phyloP scores from a whole-genome alignment of 129 eudicot genomes.

The Artemisia tridentata region DNA sequence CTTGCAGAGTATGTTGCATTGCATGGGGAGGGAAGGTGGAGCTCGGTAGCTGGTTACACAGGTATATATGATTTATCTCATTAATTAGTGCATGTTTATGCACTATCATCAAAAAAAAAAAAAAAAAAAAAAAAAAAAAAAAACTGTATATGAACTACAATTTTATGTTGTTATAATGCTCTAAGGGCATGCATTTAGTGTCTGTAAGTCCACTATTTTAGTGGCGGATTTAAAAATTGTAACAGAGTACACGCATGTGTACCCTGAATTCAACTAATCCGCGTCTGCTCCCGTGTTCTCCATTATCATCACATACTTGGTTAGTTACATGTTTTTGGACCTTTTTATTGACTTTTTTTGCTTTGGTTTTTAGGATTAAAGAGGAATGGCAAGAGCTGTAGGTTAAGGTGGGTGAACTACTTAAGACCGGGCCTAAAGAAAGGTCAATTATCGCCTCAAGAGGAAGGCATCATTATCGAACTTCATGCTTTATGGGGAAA shows the following conservation, averaged over 20 bases:
- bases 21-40: slow-evolving; percentile 91
- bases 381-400: slow-evolving; percentile 86
- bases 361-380: slow-evolving; percentile 49
- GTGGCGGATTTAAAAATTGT: not conserved
- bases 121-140: no score
- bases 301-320: not conserved
- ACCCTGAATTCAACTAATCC: not conserved
- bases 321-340: not conserved
- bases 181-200: no score
- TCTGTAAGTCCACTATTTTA: no score
- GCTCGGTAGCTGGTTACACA: slow-evolving; percentile 61
- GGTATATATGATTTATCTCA: slow-evolving; percentile 36
- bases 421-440: slow-evolving; percentile 81
- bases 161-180: no score
- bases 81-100: not conserved
- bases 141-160: no score
- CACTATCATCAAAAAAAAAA: no score
- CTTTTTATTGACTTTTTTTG: not conserved
- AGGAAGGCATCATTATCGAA: slow-evolving; percentile 91
- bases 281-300: not conserved
- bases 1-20: slow-evolving; percentile 57
- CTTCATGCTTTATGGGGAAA: slow-evolving; percentile 92
- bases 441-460: slow-evolving; percentile 79
- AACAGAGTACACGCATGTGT: not conserved
- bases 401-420: slow-evolving; percentile 93